Percentiles rank a stretch among this genome's conserved stretches.
Evolutionary conservation across 2,329 filamentous ascomycete species (phyloP).

Genomic region (Botrytis deweyae): DNA sequence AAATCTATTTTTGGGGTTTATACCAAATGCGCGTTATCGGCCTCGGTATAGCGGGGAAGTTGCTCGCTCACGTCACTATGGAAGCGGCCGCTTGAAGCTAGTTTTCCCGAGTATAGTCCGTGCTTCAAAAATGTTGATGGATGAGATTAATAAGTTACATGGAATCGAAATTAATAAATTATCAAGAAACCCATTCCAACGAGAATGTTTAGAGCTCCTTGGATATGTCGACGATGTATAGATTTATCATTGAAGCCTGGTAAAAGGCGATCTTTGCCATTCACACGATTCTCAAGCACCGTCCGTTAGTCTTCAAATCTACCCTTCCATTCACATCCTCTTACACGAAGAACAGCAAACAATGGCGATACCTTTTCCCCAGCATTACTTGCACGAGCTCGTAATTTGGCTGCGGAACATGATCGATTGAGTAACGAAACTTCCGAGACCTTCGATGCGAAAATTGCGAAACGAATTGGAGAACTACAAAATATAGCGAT

Average conservation of each 20-base stretch:
- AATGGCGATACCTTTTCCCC: constrained; percentile 44
- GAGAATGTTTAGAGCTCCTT: constrained; percentile 46
- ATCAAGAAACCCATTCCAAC: constrained; percentile 3
- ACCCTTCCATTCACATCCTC: constrained; percentile 23
- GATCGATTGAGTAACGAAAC: constrained; percentile 52
- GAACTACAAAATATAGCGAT: constrained; percentile 58
- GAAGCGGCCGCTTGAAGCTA: constrained; percentile 6
- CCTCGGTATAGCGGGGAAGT: background rate
- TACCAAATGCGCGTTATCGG: too few species aligned
- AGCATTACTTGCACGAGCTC: constrained; percentile 60
- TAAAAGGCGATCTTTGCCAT: constrained; percentile 27
- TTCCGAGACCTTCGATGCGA: constrained; percentile 54
- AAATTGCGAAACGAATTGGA: constrained; percentile 58
- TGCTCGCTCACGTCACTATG: background rate
- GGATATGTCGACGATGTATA: constrained; percentile 54
- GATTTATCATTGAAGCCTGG: constrained; percentile 36
- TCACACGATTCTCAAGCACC: constrained; percentile 47
- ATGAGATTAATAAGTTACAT: background rate
- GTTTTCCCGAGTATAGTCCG: background rate
- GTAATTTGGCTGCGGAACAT: constrained; percentile 57
- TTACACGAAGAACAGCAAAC: constrained; percentile 30
- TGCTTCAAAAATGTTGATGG: constrained; percentile 17
- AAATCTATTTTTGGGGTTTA: too few species aligned
- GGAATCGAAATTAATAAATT: constrained; percentile 20
- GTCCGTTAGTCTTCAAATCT: constrained; percentile 39